phyloP scores from a whole-genome alignment of 2,329 filamentous ascomycete genomes.

The Sporothrix luriei region DNA sequence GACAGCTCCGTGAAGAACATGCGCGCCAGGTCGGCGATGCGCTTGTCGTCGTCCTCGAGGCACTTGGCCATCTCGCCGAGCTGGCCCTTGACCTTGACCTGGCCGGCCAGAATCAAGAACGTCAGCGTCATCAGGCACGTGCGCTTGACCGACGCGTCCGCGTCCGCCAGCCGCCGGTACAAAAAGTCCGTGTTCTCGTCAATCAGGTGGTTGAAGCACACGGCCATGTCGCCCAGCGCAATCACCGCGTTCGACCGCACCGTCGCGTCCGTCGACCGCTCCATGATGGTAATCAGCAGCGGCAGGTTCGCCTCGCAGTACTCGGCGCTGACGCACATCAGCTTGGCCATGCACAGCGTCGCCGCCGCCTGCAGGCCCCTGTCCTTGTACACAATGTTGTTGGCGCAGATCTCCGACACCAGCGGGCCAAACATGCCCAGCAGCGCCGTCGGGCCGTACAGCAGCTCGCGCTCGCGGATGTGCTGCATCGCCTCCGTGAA shows the following conservation, averaged over 20 bases:
- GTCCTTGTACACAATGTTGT: conserved; percentile 90
- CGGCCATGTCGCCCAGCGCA: conserved; percentile 96
- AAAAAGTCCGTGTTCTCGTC: conserved; percentile 99
- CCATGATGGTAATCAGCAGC: conserved; percentile 95
- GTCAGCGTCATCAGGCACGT: conserved; percentile 98
- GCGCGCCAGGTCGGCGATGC: conserved; percentile 86
- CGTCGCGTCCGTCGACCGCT: conserved; percentile 87
- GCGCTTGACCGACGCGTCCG: conserved; percentile 86
- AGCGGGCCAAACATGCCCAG: conserved; percentile 89
- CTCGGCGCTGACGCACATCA: conserved; percentile 97
- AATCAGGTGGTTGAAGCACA: conserved; percentile 98
- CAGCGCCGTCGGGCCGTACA: conserved; percentile 80
- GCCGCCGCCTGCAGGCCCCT: conserved; percentile 89
- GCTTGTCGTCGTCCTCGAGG: conserved; percentile 91
- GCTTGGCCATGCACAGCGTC: conserved; percentile 90
- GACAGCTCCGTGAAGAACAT: conserved; percentile 99
- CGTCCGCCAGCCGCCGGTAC: conserved; percentile 88
- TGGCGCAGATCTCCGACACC: conserved; percentile 89
- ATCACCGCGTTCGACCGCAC: conserved; percentile 96
- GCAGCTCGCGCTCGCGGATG: conserved; percentile 79
- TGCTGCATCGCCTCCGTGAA: conserved; percentile 85
- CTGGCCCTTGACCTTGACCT: conserved; percentile 99
- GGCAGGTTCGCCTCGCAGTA: conserved; percentile 94
- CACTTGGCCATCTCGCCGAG: conserved; percentile 99
- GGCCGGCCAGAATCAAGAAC: conserved; percentile 92